Conservation (phyloP, 2,329 filamentous ascomycete species). For the Colletotrichum limetticola region DNA sequence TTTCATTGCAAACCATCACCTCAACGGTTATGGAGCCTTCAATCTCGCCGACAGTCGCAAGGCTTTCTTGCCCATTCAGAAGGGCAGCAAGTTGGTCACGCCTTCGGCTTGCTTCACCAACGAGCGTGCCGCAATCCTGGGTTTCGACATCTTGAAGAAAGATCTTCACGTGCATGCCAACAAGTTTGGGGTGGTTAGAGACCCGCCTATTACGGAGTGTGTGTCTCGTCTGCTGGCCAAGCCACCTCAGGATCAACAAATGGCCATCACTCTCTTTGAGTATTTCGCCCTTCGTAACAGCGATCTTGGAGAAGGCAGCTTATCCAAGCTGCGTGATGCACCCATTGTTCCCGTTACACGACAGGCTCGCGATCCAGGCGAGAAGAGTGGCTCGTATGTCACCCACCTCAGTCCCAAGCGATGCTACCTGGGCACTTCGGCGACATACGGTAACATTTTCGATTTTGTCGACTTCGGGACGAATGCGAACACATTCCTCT, state of each 20-base stretch:
- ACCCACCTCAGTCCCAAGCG: conserved; percentile 74
- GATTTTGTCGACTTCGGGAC: conserved; percentile 95
- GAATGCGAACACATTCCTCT: conserved; percentile 88
- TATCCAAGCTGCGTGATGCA: conserved; percentile 70
- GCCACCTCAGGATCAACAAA: conserved; percentile 74
- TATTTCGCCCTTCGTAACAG: conserved; percentile 84
- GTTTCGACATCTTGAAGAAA: conserved; percentile 79
- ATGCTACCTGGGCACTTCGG: conserved; percentile 81
- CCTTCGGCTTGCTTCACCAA: conserved; percentile 88
- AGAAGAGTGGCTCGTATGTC: conserved; percentile 42
- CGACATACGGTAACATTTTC: conserved; percentile 86
- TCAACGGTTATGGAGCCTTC: conserved; percentile 78
- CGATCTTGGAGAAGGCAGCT: conserved; percentile 74
- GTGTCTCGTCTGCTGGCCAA: conserved; percentile 76
- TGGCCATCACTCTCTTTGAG: conserved; percentile 79
- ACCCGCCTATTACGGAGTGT: conserved; percentile 83
- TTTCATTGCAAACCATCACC: conserved; percentile 82
- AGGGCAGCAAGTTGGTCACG: conserved; percentile 71
- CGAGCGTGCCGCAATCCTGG: conserved; percentile 77
- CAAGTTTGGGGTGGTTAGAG: conserved; percentile 79
- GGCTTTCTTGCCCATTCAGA: conserved; percentile 78
- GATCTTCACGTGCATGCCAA: conserved; percentile 83
- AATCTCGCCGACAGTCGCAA: conserved; percentile 65
- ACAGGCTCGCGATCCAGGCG: conserved; percentile 26
- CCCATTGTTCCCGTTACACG: conserved; percentile 76